These are phyloP conservation scores for Imleria badia DNA, from an alignment of 768 basidiomycete genomes.

Conservation along the genomic window DNA sequence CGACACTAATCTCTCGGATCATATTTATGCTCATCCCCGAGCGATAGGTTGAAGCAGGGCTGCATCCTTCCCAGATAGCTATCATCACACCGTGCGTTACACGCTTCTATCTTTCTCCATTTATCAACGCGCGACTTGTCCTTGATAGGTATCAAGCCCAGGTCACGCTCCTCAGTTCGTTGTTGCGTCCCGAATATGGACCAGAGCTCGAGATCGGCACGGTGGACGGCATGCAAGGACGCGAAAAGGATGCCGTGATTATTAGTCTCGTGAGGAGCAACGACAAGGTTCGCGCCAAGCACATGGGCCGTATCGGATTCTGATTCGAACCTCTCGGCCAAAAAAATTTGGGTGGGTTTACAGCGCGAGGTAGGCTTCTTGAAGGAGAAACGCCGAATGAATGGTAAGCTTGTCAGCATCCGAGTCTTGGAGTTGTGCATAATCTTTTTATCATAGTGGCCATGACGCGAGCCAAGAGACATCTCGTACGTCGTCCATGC, in stretches of 20 bases:
- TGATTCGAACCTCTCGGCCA: neutral
- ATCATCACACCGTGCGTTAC: conserved; percentile 81
- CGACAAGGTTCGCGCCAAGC: conserved; percentile 51
- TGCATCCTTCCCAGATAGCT: conserved; percentile 73
- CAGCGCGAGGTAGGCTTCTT: conserved; percentile 92
- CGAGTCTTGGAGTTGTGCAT: neutral
- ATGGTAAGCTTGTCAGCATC: conserved; percentile 49
- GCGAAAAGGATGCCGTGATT: conserved; percentile 92
- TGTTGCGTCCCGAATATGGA: conserved; percentile 72
- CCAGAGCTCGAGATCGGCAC: conserved; percentile 83
- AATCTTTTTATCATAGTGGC: conserved; percentile 51
- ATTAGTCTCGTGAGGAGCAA: conserved; percentile 94
- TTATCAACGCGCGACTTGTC: neutral
- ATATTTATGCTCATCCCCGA: neutral
- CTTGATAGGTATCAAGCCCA: conserved; percentile 83
- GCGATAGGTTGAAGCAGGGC: conserved; percentile 54
- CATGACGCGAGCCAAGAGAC: conserved; percentile 89
- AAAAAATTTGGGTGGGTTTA: neutral
- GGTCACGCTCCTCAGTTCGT: conserved; percentile 76
- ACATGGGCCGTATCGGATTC: neutral
- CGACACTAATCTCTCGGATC: too few species aligned
- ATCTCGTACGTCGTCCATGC: conserved; percentile 59
- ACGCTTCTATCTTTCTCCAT: neutral
- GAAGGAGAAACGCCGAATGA: conserved; percentile 88
- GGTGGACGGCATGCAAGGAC: conserved; percentile 96